Evolutionary conservation across 768 basidiomycete species (phyloP).

Genomic region (Russula olivacea): DNA sequence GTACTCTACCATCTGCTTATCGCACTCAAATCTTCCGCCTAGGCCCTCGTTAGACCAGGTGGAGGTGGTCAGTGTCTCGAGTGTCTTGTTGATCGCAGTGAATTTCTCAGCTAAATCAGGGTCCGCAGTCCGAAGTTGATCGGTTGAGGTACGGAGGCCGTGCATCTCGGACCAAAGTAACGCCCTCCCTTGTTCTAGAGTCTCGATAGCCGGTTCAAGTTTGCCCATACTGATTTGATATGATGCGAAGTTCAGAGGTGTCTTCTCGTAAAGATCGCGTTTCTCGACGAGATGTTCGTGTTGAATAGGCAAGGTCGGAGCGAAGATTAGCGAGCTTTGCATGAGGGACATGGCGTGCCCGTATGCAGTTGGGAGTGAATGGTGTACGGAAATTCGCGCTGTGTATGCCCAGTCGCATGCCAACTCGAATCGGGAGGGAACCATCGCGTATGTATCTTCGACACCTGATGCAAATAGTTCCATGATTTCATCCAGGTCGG

Average conservation of each 20-base stretch:
- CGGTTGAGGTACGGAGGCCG: neutral
- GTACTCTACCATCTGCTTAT: no score
- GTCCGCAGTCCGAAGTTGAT: neutral
- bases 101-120: neutral
- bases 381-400: no score
- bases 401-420: no score
- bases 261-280: neutral
- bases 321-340: no score
- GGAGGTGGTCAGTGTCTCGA: neutral
- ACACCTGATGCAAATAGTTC: no score
- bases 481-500: no score
- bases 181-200: neutral
- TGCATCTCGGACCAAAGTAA: constrained; percentile 7
- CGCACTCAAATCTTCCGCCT: neutral
- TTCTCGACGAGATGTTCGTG: neutral
- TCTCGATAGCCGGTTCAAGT: neutral
- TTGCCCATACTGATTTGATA: neutral
- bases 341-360: no score
- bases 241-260: neutral
- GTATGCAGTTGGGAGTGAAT: no score
- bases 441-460: no score
- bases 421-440: no score
- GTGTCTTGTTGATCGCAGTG: neutral
- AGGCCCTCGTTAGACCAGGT: no score
- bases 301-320: no score